phyloP scores from a whole-genome alignment of 306 rosid species.

The Mimosa pudica region DNA sequence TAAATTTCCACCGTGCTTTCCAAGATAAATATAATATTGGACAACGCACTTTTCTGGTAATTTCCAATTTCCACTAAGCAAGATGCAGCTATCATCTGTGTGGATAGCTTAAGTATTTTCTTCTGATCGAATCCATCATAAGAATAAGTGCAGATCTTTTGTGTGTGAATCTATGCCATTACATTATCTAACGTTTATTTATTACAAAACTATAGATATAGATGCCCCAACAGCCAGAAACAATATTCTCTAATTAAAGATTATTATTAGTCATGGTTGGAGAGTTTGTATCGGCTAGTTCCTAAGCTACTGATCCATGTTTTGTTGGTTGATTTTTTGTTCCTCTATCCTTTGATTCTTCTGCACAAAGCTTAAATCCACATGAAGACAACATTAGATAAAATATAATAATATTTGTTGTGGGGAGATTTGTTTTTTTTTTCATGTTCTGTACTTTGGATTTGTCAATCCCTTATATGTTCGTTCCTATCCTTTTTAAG shows the following conservation, averaged over 20 bases:
- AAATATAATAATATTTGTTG: conserved; percentile 27
- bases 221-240: conserved; percentile 40
- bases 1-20: conserved; percentile 39
- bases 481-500: conserved; percentile 36
- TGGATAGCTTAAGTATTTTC: conserved; percentile 40
- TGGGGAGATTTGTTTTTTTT: conserved; percentile 39
- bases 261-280: conserved; percentile 4
- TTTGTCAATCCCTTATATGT: conserved; percentile 44
- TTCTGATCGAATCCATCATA: conserved; percentile 40
- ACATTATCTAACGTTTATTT: conserved; percentile 42
- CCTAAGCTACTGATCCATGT: neutral
- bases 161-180: conserved; percentile 43
- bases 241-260: conserved; percentile 33
- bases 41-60: conserved; percentile 40
- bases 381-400: conserved; percentile 37
- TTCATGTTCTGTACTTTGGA: conserved; percentile 48
- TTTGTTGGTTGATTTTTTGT: conserved; percentile 22
- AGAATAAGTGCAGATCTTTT: conserved; percentile 52
- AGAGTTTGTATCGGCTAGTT: neutral
- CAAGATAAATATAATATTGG: conserved; percentile 29
- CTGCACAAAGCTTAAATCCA: conserved; percentile 31
- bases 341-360: conserved; percentile 31
- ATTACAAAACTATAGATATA: conserved; percentile 23
- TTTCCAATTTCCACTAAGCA: conserved; percentile 50
- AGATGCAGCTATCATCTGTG: conserved; percentile 47